A percentile compares a stretch with the other conserved stretches of the same genome.
Conservation (phyloP, 2,329 filamentous ascomycete genomes). For the Raffaelea arxii region DNA sequence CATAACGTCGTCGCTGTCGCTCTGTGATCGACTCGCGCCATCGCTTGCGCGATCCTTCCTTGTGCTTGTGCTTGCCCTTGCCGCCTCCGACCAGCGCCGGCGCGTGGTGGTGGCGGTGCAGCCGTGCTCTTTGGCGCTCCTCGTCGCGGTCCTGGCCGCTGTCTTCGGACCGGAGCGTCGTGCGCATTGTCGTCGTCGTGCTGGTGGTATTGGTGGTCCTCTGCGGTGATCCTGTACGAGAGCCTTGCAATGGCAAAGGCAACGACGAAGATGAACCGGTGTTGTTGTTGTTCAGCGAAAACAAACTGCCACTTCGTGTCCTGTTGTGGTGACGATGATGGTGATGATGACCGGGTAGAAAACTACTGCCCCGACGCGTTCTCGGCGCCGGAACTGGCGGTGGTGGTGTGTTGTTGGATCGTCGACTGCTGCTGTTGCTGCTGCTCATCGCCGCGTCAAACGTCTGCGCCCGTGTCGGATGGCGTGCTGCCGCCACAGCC, state of each 20-base stretch:
- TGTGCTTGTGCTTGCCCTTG: conserved; percentile 55
- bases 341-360: neutral
- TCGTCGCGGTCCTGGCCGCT: conserved; percentile 9
- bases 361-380: neutral
- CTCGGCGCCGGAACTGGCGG: conserved; percentile 8
- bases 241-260: neutral
- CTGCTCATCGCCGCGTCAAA: too few species aligned
- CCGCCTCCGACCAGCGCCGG: conserved; percentile 30
- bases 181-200: neutral
- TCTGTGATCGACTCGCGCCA: conserved; percentile 69
- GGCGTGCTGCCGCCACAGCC: conserved; percentile 57
- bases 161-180: neutral
- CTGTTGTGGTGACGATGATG: neutral
- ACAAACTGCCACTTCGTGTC: neutral
- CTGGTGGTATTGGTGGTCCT: neutral
- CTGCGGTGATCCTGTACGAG: conserved; percentile 11
- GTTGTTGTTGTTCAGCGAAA: neutral
- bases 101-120: conserved; percentile 10
- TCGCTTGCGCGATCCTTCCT: conserved; percentile 63
- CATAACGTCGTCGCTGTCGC: conserved; percentile 68
- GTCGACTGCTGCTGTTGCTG: conserved; percentile 4
- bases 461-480: too few species aligned
- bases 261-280: too few species aligned
- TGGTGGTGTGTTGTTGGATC: conserved; percentile 10
- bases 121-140: neutral